A percentile compares a stretch with the other conserved stretches of the same genome.
phyloP scores from a whole-genome alignment of 306 rosid species.

The Prunus mume region DNA sequence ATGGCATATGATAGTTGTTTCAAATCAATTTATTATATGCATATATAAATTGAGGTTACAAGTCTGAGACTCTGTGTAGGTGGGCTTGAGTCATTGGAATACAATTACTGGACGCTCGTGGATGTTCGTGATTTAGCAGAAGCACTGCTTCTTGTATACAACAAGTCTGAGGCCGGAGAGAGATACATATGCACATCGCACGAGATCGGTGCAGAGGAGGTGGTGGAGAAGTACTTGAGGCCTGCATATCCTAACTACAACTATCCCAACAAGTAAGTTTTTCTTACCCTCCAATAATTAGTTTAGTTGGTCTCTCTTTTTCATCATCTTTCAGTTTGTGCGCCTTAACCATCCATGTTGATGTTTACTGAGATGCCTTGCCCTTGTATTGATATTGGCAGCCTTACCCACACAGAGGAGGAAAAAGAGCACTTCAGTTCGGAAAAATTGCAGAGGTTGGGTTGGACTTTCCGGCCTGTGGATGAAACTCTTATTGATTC shows the following conservation, averaged over 20 bases:
- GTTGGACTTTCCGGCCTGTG: slow-evolving; percentile 48
- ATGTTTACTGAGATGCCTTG: not conserved
- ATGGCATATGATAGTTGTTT: not conserved
- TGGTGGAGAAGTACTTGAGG: slow-evolving; percentile 41
- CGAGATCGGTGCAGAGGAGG: slow-evolving; percentile 6
- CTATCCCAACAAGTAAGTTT: slow-evolving; percentile 44
- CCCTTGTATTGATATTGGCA: not conserved
- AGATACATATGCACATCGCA: slow-evolving; percentile 47
- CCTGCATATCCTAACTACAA: slow-evolving; percentile 38
- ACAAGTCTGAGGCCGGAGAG: slow-evolving; percentile 46
- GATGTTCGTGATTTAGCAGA: slow-evolving; percentile 51
- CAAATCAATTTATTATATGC: no score
- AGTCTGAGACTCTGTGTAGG: not conserved
- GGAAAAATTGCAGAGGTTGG: slow-evolving; percentile 46
- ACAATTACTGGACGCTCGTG: slow-evolving; percentile 26
- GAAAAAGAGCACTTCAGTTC: slow-evolving; percentile 15
- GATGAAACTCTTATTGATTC: slow-evolving; percentile 53
- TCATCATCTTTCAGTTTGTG: not conserved
- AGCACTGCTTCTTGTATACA: slow-evolving; percentile 43
- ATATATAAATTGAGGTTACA: no score
- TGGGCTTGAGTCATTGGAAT: slow-evolving; percentile 24
- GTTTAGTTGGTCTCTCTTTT: not conserved
- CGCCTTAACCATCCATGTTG: not conserved
- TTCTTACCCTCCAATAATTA: not conserved
- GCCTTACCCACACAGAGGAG: not conserved